Conservation (phyloP, 306 rosid genomes). For the Trifolium dubium region DNA sequence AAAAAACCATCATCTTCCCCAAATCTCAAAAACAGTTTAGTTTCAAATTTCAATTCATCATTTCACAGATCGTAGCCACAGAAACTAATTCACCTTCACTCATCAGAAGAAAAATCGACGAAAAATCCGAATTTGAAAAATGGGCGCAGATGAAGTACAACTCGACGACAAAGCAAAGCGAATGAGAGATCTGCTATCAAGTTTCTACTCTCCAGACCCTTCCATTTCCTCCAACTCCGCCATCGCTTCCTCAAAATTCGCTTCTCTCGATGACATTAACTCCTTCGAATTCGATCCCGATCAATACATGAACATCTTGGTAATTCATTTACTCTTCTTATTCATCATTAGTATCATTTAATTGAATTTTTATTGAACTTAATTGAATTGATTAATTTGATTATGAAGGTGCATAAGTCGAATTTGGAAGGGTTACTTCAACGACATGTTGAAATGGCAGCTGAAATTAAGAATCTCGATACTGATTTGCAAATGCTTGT, state of each 20-base stretch:
- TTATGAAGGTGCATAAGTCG: slow-evolving; percentile 60
- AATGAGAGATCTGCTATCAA: slow-evolving; percentile 91
- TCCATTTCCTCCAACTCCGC: slow-evolving; percentile 56
- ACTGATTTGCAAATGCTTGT: slow-evolving; percentile 95
- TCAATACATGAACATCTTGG: slow-evolving; percentile 85
- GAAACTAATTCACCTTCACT: neutral
- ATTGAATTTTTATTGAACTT: neutral
- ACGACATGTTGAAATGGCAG: slow-evolving; percentile 84
- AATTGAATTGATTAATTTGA: neutral
- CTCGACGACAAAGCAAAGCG: slow-evolving; percentile 89
- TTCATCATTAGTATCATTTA: neutral
- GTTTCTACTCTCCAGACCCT: slow-evolving; percentile 90
- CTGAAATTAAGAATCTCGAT: slow-evolving; percentile 98
- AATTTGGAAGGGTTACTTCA: slow-evolving; percentile 87
- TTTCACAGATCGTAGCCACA: slow-evolving; percentile 31
- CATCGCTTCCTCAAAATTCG: slow-evolving; percentile 44
- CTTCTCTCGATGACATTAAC: slow-evolving; percentile 81
- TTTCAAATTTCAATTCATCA: neutral
- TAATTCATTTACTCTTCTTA: slow-evolving; percentile 23
- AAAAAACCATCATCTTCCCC: neutral
- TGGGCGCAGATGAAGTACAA: slow-evolving; percentile 65
- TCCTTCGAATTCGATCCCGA: slow-evolving; percentile 78
- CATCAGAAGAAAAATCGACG: neutral
- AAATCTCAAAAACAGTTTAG: neutral
- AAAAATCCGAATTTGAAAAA: slow-evolving; percentile 33